phyloP scores from a whole-genome alignment of 2,329 filamentous ascomycete species.

The Nectriaceae sp. region DNA sequence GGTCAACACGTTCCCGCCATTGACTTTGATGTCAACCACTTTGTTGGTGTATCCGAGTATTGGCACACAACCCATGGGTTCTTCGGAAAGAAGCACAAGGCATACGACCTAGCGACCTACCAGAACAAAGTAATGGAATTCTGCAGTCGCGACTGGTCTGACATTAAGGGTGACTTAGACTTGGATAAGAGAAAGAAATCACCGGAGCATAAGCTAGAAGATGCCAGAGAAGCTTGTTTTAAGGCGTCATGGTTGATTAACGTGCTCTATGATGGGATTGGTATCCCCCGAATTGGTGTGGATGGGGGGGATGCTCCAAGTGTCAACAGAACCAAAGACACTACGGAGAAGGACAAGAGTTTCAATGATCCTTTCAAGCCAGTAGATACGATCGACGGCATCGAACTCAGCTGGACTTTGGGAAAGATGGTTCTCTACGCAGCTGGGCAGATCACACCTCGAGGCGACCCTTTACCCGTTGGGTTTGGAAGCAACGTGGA shows the following conservation, averaged over 20 bases:
- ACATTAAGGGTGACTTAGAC: slow-evolving; percentile 65
- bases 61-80: slow-evolving; percentile 98
- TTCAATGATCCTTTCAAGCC: slow-evolving; percentile 88
- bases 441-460: slow-evolving; percentile 78
- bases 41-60: slow-evolving; percentile 96
- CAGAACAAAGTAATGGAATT: slow-evolving; percentile 83
- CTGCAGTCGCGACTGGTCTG: slow-evolving; percentile 79
- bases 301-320: slow-evolving; percentile 58
- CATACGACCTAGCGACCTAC: slow-evolving; percentile 89
- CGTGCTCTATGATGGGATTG: slow-evolving; percentile 92
- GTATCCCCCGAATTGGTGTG: slow-evolving; percentile 81
- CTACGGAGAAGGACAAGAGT: slow-evolving; percentile 64
- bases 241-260: slow-evolving; percentile 99
- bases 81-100: slow-evolving; percentile 76
- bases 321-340: slow-evolving; percentile 72
- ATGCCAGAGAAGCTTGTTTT: slow-evolving; percentile 88
- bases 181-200: slow-evolving; percentile 69
- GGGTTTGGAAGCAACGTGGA: slow-evolving; percentile 88
- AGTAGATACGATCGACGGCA: slow-evolving; percentile 85
- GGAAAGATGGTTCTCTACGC: slow-evolving; percentile 97
- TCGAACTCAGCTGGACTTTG: slow-evolving; percentile 95
- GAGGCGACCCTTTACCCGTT: slow-evolving; percentile 66
- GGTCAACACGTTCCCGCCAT: slow-evolving; percentile 93
- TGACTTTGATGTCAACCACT: slow-evolving; percentile 96
- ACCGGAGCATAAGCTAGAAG: slow-evolving; percentile 75